phyloP scores from a whole-genome alignment of 2,329 filamentous ascomycete species.

The Teratosphaeriaceae sp. region DNA sequence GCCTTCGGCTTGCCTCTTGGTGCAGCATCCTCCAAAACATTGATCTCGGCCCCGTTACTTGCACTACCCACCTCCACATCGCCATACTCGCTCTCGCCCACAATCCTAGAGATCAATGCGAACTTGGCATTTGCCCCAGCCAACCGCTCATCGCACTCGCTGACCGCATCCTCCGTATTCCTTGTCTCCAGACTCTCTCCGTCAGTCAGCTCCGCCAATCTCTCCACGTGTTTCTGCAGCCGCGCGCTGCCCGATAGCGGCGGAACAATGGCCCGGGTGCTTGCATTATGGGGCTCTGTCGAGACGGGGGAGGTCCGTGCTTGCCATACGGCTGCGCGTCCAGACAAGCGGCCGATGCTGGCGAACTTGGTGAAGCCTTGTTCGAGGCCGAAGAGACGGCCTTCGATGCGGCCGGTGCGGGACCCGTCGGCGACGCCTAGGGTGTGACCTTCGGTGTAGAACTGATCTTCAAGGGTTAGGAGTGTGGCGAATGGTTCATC shows the following conservation, averaged over 20 bases:
- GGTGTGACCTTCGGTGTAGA: constrained; percentile 76
- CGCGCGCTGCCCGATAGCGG: constrained; percentile 47
- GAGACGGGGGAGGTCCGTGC: constrained; percentile 50
- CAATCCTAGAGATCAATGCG: constrained; percentile 73
- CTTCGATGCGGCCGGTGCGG: constrained; percentile 75
- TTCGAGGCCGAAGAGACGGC: constrained; percentile 81
- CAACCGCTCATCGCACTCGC: constrained; percentile 82
- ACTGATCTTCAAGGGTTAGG: constrained; percentile 57
- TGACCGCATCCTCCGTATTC: constrained; percentile 83
- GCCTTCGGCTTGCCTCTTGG: neutral
- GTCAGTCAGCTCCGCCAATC: constrained; percentile 72
- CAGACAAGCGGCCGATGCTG: constrained; percentile 70
- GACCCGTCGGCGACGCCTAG: constrained; percentile 70
- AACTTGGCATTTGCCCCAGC: constrained; percentile 77
- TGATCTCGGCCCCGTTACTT: neutral
- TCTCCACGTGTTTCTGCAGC: constrained; percentile 67
- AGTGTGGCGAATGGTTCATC: constrained; percentile 45
- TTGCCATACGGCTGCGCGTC: constrained; percentile 76
- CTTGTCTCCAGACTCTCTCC: constrained; percentile 67
- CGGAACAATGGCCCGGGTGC: neutral
- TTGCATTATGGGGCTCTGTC: neutral
- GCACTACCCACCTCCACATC: constrained; percentile 4
- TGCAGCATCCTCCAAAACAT: constrained; percentile 9
- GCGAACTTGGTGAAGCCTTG: constrained; percentile 92
- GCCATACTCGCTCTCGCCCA: constrained; percentile 47